These are phyloP conservation scores for Suillus sp. DNA, from an alignment of 768 basidiomycete species.

Conservation along the genomic window DNA sequence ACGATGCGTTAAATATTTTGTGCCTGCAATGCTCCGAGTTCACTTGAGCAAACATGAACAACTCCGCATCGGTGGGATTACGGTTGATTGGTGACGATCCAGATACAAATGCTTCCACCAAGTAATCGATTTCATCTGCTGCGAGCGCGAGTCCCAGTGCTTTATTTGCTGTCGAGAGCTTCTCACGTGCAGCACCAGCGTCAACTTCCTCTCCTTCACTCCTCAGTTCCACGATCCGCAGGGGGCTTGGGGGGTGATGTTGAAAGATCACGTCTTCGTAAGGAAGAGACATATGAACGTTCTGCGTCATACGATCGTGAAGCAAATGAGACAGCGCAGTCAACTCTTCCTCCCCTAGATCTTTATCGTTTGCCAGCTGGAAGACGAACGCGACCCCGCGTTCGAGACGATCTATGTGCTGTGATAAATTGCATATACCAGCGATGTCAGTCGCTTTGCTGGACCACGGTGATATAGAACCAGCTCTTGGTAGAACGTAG, in stretches of 20 bases:
- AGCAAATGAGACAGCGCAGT: constrained; percentile 65
- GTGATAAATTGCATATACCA: constrained; percentile 76
- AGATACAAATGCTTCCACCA: constrained; percentile 85
- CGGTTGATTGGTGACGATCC: constrained; percentile 66
- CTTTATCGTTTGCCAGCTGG: constrained; percentile 41
- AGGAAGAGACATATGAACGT: constrained; percentile 62
- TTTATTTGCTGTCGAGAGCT: constrained; percentile 76
- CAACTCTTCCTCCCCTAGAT: constrained; percentile 50
- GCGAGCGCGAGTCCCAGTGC: constrained; percentile 90
- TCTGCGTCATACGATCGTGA: constrained; percentile 97
- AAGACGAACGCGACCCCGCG: constrained; percentile 77
- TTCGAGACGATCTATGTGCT: constrained; percentile 79
- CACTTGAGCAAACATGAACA: constrained; percentile 99
- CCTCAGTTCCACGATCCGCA: constrained; percentile 69
- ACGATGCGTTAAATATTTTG: constrained; percentile 98
- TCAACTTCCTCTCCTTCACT: constrained; percentile 25
- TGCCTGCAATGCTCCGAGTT: constrained; percentile 99
- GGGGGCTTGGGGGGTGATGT: constrained; percentile 63
- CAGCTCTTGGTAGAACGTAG: constrained; percentile 81
- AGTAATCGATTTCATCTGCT: constrained; percentile 87
- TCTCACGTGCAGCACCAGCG: constrained; percentile 51
- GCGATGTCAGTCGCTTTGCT: constrained; percentile 98
- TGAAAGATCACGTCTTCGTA: constrained; percentile 56
- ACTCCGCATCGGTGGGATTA: constrained; percentile 94
- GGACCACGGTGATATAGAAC: constrained; percentile 98